phyloP scores from a whole-genome alignment of 164 flowering plant genomes.

The Piper longum region DNA sequence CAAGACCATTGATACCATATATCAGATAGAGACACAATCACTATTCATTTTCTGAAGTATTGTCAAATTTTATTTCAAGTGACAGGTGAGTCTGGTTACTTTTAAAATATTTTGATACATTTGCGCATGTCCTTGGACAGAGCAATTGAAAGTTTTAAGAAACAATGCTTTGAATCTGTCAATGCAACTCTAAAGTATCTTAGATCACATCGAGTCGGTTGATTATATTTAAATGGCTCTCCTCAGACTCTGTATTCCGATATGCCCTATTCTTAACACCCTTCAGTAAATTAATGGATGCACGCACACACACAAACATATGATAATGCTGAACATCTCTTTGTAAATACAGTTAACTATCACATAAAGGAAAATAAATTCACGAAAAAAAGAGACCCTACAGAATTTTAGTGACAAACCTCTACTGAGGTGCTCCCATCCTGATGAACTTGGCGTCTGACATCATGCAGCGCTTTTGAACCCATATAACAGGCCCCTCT shows the following conservation, averaged over 20 bases:
- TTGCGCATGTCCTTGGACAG: too few species aligned
- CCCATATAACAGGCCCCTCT: slow-evolving; percentile 32
- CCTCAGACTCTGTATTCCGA: neutral
- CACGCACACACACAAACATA: neutral
- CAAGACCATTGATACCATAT: too few species aligned
- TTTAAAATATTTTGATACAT: too few species aligned
- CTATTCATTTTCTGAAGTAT: too few species aligned
- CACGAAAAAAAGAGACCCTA: slow-evolving; percentile 1
- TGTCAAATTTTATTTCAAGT: too few species aligned
- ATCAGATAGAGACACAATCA: neutral
- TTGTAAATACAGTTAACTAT: neutral
- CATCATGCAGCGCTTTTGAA: slow-evolving; percentile 27
- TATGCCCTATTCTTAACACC: neutral
- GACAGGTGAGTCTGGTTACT: too few species aligned
- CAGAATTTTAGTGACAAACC: slow-evolving; percentile 24
- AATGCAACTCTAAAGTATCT: too few species aligned
- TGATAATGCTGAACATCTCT: neutral
- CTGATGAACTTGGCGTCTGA: slow-evolving; percentile 41
- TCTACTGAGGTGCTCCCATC: slow-evolving; percentile 48
- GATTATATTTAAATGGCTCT: too few species aligned
- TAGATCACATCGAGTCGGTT: neutral
- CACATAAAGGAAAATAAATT: neutral
- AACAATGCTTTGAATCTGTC: too few species aligned
- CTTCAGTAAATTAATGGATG: neutral
- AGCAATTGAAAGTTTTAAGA: too few species aligned